These are phyloP conservation scores for Xerophyta viscosa DNA, from an alignment of 106 monocot genomes.

Conservation along the genomic window DNA sequence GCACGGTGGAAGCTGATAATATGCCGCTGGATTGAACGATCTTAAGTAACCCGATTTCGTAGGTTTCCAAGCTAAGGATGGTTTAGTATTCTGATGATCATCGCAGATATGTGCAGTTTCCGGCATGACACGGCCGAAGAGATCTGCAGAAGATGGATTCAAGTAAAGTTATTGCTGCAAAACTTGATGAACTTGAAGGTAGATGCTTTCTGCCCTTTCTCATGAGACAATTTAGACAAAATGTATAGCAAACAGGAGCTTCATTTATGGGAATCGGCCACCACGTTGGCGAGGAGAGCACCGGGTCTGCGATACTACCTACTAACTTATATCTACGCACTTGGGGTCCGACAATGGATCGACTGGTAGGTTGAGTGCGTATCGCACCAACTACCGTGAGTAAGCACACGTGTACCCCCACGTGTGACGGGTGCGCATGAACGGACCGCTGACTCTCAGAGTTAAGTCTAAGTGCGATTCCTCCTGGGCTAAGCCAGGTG, in stretches of 20 bases:
- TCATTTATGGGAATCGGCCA: slow-evolving; percentile 60
- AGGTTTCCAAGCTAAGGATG: slow-evolving; percentile 53
- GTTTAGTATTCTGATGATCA: slow-evolving; percentile 80
- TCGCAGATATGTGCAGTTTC: slow-evolving; percentile 81
- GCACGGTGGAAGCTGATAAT: slow-evolving; percentile 69
- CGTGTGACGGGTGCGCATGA: too few species aligned
- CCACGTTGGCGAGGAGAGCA: slow-evolving; percentile 42
- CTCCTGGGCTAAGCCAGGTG: too few species aligned
- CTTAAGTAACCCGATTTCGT: slow-evolving; percentile 51
- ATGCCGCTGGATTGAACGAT: slow-evolving; percentile 58
- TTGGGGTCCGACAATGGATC: too few species aligned
- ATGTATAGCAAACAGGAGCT: slow-evolving; percentile 39
- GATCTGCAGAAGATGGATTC: slow-evolving; percentile 31
- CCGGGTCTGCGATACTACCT: slow-evolving; percentile 68
- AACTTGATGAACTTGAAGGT: slow-evolving; percentile 15
- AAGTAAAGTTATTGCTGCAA: neutral
- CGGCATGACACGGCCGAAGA: slow-evolving; percentile 48
- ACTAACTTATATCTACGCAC: slow-evolving; percentile 69
- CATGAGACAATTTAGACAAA: slow-evolving; percentile 49
- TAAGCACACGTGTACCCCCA: too few species aligned
- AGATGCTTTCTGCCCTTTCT: slow-evolving; percentile 83
- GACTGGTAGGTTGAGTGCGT: too few species aligned
- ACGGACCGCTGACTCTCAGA: too few species aligned
- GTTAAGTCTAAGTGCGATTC: too few species aligned
- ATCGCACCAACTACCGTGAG: too few species aligned